Conservation (phyloP, 192 early-diverging fungal genomes). For the Bifiguratus adelaidae region DNA sequence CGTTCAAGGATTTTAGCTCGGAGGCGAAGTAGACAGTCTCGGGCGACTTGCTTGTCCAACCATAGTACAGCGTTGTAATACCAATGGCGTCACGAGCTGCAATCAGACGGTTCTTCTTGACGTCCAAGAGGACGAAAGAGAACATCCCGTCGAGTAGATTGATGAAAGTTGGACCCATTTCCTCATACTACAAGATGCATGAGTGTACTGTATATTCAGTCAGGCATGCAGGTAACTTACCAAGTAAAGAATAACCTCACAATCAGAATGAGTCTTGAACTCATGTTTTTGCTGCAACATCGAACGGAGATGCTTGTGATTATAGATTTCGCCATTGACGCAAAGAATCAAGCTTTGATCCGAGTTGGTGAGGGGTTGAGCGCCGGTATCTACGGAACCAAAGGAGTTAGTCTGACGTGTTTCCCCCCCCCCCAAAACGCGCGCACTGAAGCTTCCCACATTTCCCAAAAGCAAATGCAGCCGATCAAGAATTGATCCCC, state of each 20-base stretch:
- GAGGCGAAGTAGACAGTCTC: conserved; percentile 87
- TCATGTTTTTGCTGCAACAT: conserved; percentile 53
- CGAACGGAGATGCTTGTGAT: conserved; percentile 79
- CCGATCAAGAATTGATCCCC: too few relatives aligned
- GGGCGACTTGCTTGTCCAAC: conserved; percentile 72
- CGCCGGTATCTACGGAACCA: conserved; percentile 63
- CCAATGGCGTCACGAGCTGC: conserved; percentile 97
- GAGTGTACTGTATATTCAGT: not conserved
- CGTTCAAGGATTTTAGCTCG: conserved; percentile 93
- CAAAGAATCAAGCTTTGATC: conserved; percentile 80
- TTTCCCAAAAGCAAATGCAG: too few relatives aligned
- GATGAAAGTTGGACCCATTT: conserved; percentile 74
- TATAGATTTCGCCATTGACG: conserved; percentile 99
- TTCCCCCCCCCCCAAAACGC: too few relatives aligned
- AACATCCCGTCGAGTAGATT: conserved; percentile 94
- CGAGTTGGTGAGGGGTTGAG: conserved; percentile 90
- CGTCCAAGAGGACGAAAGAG: conserved; percentile 87
- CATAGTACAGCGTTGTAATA: conserved; percentile 96
- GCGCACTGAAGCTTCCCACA: too few relatives aligned
- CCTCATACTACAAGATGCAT: conserved; percentile 55
- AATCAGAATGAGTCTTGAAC: conserved; percentile 98
- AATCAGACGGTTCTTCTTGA: conserved; percentile 65
- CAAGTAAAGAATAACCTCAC: conserved; percentile 92
- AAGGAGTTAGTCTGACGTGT: too few relatives aligned
- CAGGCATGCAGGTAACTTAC: too few relatives aligned